These are phyloP conservation scores for Withania somnifera DNA, from an alignment of 305 asterid species.

Conservation along the genomic window DNA sequence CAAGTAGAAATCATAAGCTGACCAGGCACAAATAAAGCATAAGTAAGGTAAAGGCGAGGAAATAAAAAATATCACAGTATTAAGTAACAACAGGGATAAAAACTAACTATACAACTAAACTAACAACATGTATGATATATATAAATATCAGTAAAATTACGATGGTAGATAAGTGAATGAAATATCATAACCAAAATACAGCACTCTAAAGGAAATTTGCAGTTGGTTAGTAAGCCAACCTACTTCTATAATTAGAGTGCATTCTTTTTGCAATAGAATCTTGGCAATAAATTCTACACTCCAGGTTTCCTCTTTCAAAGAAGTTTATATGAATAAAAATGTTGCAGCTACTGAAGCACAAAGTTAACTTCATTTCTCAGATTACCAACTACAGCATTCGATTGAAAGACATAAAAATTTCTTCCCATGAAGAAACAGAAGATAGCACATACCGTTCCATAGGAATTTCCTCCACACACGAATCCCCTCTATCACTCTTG, in stretches of 20 bases:
- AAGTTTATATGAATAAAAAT: not conserved
- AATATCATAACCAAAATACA: not conserved
- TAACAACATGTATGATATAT: not conserved
- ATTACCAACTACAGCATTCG: not conserved
- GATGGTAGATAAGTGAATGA: not conserved
- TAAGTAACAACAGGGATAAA: too few species aligned
- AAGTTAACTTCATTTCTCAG: not conserved
- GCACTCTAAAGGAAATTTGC: not conserved
- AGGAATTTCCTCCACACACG: constrained; percentile 34
- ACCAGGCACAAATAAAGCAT: too few species aligned
- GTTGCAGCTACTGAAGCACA: not conserved
- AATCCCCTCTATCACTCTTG: constrained; percentile 37
- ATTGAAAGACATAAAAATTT: not conserved
- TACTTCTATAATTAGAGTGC: not conserved
- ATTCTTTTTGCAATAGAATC: not conserved
- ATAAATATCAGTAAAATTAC: not conserved
- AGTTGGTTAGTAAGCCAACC: not conserved
- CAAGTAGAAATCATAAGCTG: too few species aligned
- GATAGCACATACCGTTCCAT: constrained; percentile 42
- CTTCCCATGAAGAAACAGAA: not conserved
- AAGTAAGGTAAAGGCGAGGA: too few species aligned
- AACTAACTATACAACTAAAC: too few species aligned
- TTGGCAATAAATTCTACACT: not conserved
- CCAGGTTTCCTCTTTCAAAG: not conserved
- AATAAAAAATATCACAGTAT: too few species aligned